These are phyloP conservation scores for Penicillium subrubescens DNA, from an alignment of 495 filamentous ascomycete species.

Conservation along the genomic window DNA sequence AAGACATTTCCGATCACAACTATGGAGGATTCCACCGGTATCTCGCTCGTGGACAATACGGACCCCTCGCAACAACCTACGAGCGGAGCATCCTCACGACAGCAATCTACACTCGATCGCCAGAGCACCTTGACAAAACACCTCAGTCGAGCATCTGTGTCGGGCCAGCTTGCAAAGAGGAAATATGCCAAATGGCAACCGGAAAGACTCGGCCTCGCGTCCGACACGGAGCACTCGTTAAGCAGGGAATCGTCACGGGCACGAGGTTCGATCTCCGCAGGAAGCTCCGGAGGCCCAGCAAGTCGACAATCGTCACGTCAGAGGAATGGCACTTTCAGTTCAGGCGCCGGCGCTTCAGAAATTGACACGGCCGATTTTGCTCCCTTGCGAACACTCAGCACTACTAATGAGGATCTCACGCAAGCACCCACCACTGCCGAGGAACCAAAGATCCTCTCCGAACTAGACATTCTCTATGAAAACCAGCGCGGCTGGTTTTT, in stretches of 20 bases:
- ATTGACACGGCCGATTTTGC: constrained; percentile 22
- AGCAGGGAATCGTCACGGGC: constrained; percentile 29
- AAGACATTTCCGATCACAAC: not conserved
- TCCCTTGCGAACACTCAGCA: constrained; percentile 17
- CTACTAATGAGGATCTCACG: constrained; percentile 27
- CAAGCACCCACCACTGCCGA: constrained; percentile 12
- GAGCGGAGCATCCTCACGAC: constrained; percentile 23
- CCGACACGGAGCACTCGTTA: constrained; percentile 21
- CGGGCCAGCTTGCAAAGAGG: constrained; percentile 51
- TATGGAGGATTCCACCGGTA: constrained; percentile 28
- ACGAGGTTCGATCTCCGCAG: constrained; percentile 23
- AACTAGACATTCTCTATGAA: constrained; percentile 92
- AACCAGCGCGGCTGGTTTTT: constrained; percentile 86
- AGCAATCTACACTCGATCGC: constrained; percentile 22
- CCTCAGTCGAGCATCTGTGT: constrained; percentile 44
- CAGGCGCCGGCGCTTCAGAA: constrained; percentile 8
- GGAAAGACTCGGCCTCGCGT: constrained; percentile 42
- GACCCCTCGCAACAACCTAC: constrained; percentile 29
- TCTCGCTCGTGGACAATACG: constrained; percentile 47
- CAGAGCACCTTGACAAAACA: constrained; percentile 30
- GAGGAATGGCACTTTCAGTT: constrained; percentile 3
- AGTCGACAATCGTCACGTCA: constrained; percentile 17
- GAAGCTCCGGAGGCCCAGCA: constrained; percentile 22
- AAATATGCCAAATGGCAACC: constrained; percentile 68
- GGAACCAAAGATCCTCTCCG: constrained; percentile 27